phyloP scores from a whole-genome alignment of 2,329 filamentous ascomycete genomes.

The Pseudomassariella vexata region DNA sequence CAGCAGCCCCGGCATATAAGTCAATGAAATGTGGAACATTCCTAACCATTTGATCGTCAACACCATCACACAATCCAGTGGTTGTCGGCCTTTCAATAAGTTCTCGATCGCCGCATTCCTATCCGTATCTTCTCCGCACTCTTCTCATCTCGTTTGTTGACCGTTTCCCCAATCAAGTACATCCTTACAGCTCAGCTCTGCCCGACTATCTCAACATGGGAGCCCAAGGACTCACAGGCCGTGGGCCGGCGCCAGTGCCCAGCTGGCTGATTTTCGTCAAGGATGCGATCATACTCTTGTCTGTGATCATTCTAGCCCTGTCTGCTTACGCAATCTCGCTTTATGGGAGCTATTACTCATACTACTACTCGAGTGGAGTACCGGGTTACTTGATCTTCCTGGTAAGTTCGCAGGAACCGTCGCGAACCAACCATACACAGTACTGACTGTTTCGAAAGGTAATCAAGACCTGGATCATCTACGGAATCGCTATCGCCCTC shows the following conservation, averaged over 20 bases:
- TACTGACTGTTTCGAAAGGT: too few species aligned
- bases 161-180: background rate
- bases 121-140: too few species aligned
- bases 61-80: too few species aligned
- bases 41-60: too few species aligned
- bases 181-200: slow-evolving; percentile 4
- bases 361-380: slow-evolving; percentile 24
- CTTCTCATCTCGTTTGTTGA: too few species aligned
- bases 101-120: too few species aligned
- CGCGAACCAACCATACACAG: too few species aligned
- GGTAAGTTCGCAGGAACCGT: slow-evolving; percentile 27
- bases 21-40: too few species aligned
- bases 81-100: too few species aligned
- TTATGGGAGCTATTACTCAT: slow-evolving; percentile 14
- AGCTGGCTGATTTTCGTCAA: slow-evolving; percentile 31
- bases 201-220: slow-evolving; percentile 15
- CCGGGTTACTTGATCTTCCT: slow-evolving; percentile 40
- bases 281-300: slow-evolving; percentile 31
- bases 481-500: slow-evolving; percentile 29
- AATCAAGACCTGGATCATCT: slow-evolving; percentile 34
- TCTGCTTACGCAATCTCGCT: slow-evolving; percentile 34
- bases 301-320: slow-evolving; percentile 32
- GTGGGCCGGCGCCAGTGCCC: slow-evolving; percentile 30
- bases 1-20: too few species aligned
- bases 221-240: slow-evolving; percentile 25